Evolutionary conservation across 768 basidiomycete species (phyloP).

Genomic region (Trametes meyenii): DNA sequence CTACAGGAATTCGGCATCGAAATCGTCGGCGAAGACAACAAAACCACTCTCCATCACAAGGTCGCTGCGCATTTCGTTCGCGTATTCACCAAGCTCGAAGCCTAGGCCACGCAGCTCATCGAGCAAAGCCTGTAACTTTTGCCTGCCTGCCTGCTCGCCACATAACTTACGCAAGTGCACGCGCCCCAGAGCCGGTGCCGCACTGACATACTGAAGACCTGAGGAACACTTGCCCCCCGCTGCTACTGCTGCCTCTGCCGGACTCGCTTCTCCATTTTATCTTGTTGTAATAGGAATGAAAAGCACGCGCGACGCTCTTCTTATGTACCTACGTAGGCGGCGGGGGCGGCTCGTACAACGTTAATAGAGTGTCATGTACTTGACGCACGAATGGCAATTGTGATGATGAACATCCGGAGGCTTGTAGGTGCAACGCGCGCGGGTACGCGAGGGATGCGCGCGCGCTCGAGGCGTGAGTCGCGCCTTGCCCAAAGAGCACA

Average conservation of each 20-base stretch:
- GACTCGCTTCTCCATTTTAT: background rate
- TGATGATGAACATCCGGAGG: too few species aligned
- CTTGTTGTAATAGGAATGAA: conserved; percentile 22
- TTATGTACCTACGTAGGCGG: background rate
- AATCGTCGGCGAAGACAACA: too few species aligned
- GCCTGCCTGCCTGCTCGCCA: background rate
- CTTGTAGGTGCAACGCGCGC: too few species aligned
- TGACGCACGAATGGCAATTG: too few species aligned
- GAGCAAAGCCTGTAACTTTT: conserved; percentile 50
- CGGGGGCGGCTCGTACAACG: background rate
- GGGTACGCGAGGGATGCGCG: background rate
- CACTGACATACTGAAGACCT: background rate
- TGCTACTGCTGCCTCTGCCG: background rate
- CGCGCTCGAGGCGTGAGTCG: background rate
- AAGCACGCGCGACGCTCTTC: conserved; percentile 14
- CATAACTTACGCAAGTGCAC: background rate
- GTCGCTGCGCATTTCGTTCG: too few species aligned
- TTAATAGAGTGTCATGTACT: background rate
- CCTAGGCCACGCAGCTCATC: conserved; percentile 66
- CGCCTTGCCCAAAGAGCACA: background rate
- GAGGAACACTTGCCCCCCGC: background rate
- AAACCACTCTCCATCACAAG: too few species aligned
- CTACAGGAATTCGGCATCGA: conserved; percentile 95
- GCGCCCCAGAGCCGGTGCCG: background rate
- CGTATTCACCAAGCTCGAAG: too few species aligned